These are phyloP conservation scores for Apiotrichum montevideense DNA, from an alignment of 1,284 basidiomycete species.

Conservation along the genomic window DNA sequence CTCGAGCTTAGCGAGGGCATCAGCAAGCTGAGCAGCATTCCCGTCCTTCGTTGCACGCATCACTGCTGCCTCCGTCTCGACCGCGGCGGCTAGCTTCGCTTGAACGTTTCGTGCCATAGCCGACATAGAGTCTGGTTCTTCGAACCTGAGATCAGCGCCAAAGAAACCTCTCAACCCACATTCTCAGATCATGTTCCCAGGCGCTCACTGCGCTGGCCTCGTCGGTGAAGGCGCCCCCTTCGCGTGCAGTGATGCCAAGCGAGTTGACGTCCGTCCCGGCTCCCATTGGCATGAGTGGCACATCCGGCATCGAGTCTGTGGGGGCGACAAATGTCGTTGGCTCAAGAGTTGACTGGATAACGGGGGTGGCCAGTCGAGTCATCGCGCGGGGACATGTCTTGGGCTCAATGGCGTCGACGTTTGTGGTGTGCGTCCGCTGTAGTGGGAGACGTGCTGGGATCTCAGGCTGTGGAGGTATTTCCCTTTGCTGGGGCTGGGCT, in stretches of 20 bases:
- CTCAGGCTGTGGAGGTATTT: no score
- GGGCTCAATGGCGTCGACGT: neutral
- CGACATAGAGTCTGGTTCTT: neutral
- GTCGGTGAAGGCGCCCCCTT: neutral
- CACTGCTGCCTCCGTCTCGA: neutral
- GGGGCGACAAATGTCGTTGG: neutral
- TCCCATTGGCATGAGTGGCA: neutral
- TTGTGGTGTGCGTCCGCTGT: neutral
- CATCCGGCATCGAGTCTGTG: no score
- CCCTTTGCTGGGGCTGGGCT: no score
- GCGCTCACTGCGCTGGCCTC: neutral
- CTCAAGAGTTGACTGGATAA: neutral
- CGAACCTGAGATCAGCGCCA: no score
- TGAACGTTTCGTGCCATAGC: neutral
- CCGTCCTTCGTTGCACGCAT: neutral
- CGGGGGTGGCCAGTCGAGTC: neutral
- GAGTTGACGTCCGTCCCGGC: neutral
- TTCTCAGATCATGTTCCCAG: neutral
- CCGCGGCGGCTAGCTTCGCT: neutral
- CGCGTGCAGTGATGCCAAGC: constrained; percentile 19
- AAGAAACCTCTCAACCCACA: neutral
- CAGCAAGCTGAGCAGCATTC: neutral
- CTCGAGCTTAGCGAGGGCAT: constrained; percentile 28
- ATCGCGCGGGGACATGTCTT: constrained; percentile 1
- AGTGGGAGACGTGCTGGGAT: no score